phyloP scores from a whole-genome alignment of 2,329 filamentous ascomycete species.

The Diaporthe eres region DNA sequence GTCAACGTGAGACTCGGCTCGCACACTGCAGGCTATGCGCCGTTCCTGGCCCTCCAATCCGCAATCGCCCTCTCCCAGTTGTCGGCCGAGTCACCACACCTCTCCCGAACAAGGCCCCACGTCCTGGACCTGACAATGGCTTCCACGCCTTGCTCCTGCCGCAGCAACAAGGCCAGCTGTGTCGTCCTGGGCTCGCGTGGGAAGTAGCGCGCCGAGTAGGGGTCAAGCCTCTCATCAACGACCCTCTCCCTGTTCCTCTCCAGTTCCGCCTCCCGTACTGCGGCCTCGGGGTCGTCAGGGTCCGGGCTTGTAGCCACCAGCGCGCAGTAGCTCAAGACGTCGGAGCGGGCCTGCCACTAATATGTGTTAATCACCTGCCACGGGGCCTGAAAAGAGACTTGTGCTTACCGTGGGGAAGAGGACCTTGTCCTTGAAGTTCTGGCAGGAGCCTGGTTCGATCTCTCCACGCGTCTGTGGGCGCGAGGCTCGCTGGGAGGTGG shows the following conservation, averaged over 20 bases:
- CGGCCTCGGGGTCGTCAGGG: slow-evolving; percentile 84
- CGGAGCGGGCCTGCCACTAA: slow-evolving; percentile 82
- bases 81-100: slow-evolving; percentile 74
- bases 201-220: slow-evolving; percentile 89
- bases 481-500: slow-evolving; percentile 75
- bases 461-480: slow-evolving; percentile 61
- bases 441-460: slow-evolving; percentile 76
- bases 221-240: slow-evolving; percentile 91
- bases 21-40: slow-evolving; percentile 8
- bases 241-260: slow-evolving; percentile 78
- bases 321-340: slow-evolving; percentile 91
- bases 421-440: slow-evolving; percentile 80
- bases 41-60: slow-evolving; percentile 67
- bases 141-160: slow-evolving; percentile 84
- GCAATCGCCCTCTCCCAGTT: slow-evolving; percentile 77
- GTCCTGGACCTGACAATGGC: slow-evolving; percentile 84
- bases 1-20: neutral
- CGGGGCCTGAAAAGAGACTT: neutral
- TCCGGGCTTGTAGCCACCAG: slow-evolving; percentile 89
- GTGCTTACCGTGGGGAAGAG: slow-evolving; percentile 77
- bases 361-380: neutral
- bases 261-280: slow-evolving; percentile 78
- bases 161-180: slow-evolving; percentile 78
- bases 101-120: slow-evolving; percentile 83
- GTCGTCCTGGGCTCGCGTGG: slow-evolving; percentile 85